Evolutionary conservation across 345 rosid genomes (phyloP).

Genomic region (Brassica cretica): DNA sequence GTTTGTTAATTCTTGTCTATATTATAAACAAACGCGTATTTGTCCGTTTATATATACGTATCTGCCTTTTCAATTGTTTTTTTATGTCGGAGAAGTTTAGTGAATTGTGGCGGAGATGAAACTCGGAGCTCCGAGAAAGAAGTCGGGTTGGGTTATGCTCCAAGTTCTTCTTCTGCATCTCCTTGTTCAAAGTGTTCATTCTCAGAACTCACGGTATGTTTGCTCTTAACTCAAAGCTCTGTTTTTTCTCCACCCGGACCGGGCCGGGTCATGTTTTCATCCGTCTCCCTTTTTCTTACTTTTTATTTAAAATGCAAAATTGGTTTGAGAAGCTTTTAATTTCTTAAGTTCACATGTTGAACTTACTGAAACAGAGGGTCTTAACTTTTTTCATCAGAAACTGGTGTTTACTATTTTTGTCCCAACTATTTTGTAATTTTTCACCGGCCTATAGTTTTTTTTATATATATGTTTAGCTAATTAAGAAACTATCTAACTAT

Average conservation of each 20-base stretch:
- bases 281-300: background rate
- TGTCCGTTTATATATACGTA: background rate
- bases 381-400: conserved; percentile 28
- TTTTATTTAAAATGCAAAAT: background rate
- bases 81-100: conserved; percentile 27
- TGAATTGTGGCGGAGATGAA: conserved; percentile 29
- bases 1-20: conserved; percentile 12
- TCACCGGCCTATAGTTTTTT: background rate
- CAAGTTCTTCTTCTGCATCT: conserved; percentile 24
- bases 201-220: conserved; percentile 36
- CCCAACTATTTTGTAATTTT: conserved; percentile 13
- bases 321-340: conserved; percentile 8
- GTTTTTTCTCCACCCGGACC: conserved; percentile 7
- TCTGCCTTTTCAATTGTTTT: conserved; percentile 8
- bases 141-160: conserved; percentile 12
- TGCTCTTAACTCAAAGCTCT: conserved; percentile 27
- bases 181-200: conserved; percentile 32
- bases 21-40: background rate
- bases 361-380: conserved; percentile 23
- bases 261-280: conserved; percentile 12
- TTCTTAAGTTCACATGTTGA: conserved; percentile 38
- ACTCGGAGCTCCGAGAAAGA: conserved; percentile 27
- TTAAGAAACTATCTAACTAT: background rate
- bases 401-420: conserved; percentile 10
- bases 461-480: background rate